phyloP scores from a whole-genome alignment of 2,329 filamentous ascomycete genomes.

The Fusarium sp. region DNA sequence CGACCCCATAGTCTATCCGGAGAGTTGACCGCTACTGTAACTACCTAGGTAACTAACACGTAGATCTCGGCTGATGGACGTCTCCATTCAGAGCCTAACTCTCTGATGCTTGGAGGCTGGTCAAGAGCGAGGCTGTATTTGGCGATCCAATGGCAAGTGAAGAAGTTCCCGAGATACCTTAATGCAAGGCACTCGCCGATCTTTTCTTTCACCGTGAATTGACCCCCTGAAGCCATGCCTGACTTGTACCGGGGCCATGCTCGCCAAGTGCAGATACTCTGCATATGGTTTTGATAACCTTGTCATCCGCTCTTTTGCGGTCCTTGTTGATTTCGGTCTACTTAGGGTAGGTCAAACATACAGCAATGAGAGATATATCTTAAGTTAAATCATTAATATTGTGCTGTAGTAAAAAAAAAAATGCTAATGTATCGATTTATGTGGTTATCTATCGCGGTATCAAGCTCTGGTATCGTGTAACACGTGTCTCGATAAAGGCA shows the following conservation, averaged over 20 bases:
- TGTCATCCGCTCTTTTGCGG: neutral
- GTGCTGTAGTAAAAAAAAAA: neutral
- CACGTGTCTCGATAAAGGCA: neutral
- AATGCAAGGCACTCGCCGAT: constrained; percentile 14
- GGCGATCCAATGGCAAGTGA: constrained; percentile 2
- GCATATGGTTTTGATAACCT: neutral
- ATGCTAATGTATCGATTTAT: neutral
- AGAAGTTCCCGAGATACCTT: constrained; percentile 8
- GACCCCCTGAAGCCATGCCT: neutral
- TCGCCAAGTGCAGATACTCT: neutral
- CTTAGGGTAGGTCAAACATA: neutral
- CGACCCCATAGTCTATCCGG: neutral
- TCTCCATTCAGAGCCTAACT: neutral
- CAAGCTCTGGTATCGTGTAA: neutral
- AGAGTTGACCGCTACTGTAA: neutral
- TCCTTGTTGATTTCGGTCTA: neutral
- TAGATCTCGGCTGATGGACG: neutral
- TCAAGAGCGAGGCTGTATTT: constrained; percentile 7
- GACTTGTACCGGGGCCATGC: constrained; percentile 1
- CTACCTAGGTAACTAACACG: neutral
- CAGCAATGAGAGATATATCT: neutral
- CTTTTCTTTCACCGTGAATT: neutral
- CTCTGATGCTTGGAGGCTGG: neutral
- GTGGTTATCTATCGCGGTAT: neutral
- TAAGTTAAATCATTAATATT: neutral